Conservation (phyloP, 139 green algal genomes). For the Chlorella sp. region DNA sequence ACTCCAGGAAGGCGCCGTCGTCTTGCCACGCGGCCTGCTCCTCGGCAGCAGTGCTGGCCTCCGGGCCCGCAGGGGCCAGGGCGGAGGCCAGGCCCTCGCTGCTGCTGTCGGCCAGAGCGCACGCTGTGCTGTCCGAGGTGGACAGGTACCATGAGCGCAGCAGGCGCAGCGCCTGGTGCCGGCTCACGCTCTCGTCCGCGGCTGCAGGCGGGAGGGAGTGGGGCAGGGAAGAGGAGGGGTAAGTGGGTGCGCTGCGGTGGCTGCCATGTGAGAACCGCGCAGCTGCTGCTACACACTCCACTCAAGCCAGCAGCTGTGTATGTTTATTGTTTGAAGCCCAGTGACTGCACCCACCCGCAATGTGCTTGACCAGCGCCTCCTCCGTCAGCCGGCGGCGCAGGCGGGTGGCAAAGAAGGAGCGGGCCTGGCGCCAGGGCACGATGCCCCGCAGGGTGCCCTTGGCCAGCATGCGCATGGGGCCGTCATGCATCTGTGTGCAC, state of each 20-base stretch:
- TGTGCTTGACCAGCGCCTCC: conserved; percentile 70
- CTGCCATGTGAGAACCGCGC: too few relatives aligned
- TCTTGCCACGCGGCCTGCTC: conserved; percentile 36
- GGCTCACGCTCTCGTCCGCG: conserved; percentile 43
- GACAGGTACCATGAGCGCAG: conserved; percentile 55
- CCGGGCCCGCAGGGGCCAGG: background rate
- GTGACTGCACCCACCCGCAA: conserved; percentile 48
- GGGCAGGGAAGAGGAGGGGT: background rate
- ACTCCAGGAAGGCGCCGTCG: conserved; percentile 77
- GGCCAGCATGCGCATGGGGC: conserved; percentile 90
- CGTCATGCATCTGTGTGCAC: conserved; percentile 92
- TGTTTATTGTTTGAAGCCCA: too few relatives aligned
- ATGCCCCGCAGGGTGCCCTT: conserved; percentile 91
- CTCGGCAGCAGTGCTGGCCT: background rate
- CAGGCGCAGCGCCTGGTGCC: conserved; percentile 33
- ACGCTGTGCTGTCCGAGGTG: background rate
- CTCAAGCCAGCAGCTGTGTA: too few relatives aligned
- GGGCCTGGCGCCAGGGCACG: conserved; percentile 87
- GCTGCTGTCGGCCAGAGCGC: background rate
- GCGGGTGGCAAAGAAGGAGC: conserved; percentile 86
- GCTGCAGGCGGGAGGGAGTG: background rate
- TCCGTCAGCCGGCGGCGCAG: conserved; percentile 83
- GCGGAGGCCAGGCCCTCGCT: conserved; percentile 4
- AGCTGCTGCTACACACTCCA: too few relatives aligned
- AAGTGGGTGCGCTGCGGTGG: too few relatives aligned